A percentile compares a stretch with the other conserved stretches of the same genome.
Evolutionary conservation across 768 basidiomycete species (phyloP).

Genomic region (Lentinula edodes): DNA sequence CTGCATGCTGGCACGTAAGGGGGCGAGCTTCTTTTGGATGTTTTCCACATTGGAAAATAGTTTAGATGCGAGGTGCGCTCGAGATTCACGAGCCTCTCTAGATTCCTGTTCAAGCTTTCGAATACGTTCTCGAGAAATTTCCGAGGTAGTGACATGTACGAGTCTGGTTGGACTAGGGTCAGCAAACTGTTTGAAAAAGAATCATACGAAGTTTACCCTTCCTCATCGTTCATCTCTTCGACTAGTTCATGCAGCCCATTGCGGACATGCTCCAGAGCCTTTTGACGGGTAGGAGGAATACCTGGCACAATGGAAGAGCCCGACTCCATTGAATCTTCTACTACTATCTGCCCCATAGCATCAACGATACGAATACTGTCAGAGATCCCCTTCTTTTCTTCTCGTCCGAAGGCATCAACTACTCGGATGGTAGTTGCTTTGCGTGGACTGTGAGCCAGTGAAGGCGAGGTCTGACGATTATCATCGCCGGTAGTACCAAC

Average conservation of each 20-base stretch:
- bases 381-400: constrained; percentile 13
- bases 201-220: constrained; percentile 35
- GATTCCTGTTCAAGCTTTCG: constrained; percentile 50
- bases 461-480: constrained; percentile 3
- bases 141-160: constrained; percentile 5
- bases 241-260: constrained; percentile 53
- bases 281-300: constrained; percentile 31
- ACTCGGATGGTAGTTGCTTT: constrained; percentile 53
- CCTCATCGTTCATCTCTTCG: constrained; percentile 49
- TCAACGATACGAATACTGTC: constrained; percentile 57
- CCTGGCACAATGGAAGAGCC: constrained; percentile 17
- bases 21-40: constrained; percentile 24
- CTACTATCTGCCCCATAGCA: constrained; percentile 59
- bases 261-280: constrained; percentile 54
- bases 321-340: constrained; percentile 19
- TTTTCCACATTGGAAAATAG: constrained; percentile 13
- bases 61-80: constrained; percentile 37
- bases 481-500: background rate
- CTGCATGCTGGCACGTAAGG: constrained; percentile 30
- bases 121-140: constrained; percentile 37
- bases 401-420: constrained; percentile 66
- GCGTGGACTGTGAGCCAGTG: constrained; percentile 26
- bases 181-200: background rate
- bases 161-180: background rate
- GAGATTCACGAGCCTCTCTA: constrained; percentile 40